These are phyloP conservation scores for Salix udensis DNA, from an alignment of 345 rosid species.

Conservation along the genomic window DNA sequence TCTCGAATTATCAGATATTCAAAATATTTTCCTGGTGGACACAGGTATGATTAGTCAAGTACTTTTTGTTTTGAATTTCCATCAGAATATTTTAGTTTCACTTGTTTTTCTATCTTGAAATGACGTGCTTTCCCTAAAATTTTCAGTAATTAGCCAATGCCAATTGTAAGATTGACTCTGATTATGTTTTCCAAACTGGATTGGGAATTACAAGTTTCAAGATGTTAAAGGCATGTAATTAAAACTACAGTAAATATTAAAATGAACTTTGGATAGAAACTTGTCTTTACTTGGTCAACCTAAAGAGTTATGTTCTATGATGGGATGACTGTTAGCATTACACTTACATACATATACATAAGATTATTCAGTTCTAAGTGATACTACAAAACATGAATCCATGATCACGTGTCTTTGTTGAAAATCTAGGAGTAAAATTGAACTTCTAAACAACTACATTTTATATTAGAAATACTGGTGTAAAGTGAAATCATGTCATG, in stretches of 20 bases:
- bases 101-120: background rate
- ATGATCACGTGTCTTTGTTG: background rate
- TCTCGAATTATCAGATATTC: slow-evolving; percentile 63
- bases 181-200: background rate
- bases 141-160: background rate
- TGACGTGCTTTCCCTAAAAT: background rate
- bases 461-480: background rate
- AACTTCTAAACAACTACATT: background rate
- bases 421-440: background rate
- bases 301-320: background rate
- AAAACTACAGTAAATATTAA: background rate
- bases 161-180: background rate
- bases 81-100: background rate
- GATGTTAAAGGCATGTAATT: background rate
- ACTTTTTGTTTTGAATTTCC: background rate
- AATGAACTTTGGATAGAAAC: background rate
- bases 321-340: background rate
- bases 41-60: slow-evolving; percentile 46
- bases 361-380: background rate
- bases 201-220: background rate
- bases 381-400: background rate
- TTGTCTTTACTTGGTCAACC: background rate
- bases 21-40: slow-evolving; percentile 68
- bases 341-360: too few species aligned
- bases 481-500: background rate